These are phyloP conservation scores for Eucalyptus rudis DNA, from an alignment of 345 rosid genomes.

Conservation along the genomic window DNA sequence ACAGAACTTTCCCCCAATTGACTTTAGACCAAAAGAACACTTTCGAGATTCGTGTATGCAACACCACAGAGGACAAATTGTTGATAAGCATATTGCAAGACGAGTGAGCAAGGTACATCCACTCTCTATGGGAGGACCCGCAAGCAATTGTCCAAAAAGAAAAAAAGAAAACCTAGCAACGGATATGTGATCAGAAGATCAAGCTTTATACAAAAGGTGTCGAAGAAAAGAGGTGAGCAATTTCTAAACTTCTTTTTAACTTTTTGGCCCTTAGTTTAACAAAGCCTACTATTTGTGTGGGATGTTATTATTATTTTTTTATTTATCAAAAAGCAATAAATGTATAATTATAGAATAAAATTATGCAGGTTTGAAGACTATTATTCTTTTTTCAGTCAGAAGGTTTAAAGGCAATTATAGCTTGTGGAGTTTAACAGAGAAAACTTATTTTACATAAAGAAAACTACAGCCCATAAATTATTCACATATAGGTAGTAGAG, in stretches of 20 bases:
- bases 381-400: too few species aligned
- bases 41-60: not conserved
- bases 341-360: not conserved
- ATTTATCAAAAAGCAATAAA: not conserved
- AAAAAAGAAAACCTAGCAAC: not conserved
- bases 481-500: not conserved
- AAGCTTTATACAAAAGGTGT: not conserved
- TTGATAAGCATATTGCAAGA: not conserved
- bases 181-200: not conserved
- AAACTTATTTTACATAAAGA: too few species aligned
- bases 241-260: not conserved
- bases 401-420: too few species aligned
- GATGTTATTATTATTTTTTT: not conserved
- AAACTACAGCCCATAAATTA: not conserved
- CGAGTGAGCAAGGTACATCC: not conserved
- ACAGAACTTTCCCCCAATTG: not conserved
- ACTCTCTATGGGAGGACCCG: not conserved
- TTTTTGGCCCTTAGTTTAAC: not conserved
- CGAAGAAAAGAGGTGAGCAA: not conserved
- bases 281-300: not conserved
- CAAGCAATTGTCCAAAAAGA: not conserved
- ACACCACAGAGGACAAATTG: not conserved
- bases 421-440: too few species aligned
- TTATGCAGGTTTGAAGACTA: too few species aligned
- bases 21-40: not conserved